A percentile compares a stretch with the other conserved stretches of the same genome.
Conservation (phyloP, 192 early-diverging fungal genomes). For the Kappamyces sp. region DNA sequence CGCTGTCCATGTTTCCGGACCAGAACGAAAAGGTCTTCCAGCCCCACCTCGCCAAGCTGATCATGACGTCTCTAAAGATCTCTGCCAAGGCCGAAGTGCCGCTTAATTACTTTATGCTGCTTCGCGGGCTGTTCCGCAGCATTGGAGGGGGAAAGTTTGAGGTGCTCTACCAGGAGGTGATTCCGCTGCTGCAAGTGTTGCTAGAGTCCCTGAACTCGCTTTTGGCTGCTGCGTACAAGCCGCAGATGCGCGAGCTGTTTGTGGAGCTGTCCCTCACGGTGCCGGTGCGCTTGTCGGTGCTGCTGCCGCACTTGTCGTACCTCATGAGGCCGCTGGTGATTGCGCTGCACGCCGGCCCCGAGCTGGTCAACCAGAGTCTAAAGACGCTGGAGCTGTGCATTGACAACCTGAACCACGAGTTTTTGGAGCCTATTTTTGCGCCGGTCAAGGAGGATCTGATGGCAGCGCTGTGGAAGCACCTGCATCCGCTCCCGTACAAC, state of each 20-base stretch:
- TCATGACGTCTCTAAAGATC: conserved; percentile 79
- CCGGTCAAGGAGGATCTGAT: conserved; percentile 93
- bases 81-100: conserved; percentile 80
- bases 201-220: conserved; percentile 85
- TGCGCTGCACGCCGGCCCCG: conserved; percentile 84
- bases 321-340: conserved; percentile 95
- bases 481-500: conserved; percentile 82
- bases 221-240: conserved; percentile 72
- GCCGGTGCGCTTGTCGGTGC: conserved; percentile 87
- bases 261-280: conserved; percentile 96
- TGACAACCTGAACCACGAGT: conserved; percentile 95
- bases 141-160: conserved; percentile 98
- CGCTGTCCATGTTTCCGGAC: conserved; percentile 85
- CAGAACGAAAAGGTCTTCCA: conserved; percentile 86
- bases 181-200: conserved; percentile 85
- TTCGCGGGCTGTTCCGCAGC: conserved; percentile 87
- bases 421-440: conserved; percentile 91
- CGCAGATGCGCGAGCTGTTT: conserved; percentile 89
- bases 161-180: conserved; percentile 89
- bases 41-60: conserved; percentile 87
- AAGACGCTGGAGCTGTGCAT: conserved; percentile 96
- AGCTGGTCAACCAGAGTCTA: conserved; percentile 92
- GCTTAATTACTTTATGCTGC: conserved; percentile 85
- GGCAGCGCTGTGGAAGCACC: conserved; percentile 87
- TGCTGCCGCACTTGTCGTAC: conserved; percentile 87